phyloP scores from a whole-genome alignment of 2,329 filamentous ascomycete species.

The Fusarium pininemorale region DNA sequence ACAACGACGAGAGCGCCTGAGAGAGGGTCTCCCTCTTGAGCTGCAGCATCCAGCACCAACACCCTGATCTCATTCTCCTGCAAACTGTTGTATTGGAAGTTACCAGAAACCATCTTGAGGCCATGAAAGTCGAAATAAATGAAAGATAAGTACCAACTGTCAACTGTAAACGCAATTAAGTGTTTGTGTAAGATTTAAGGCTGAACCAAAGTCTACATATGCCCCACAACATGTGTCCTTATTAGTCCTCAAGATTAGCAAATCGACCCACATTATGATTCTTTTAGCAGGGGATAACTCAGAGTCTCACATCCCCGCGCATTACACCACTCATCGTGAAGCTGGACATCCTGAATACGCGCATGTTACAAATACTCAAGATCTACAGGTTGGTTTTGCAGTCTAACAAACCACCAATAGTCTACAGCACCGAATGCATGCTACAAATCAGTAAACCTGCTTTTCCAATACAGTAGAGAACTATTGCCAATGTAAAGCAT shows the following conservation, averaged over 20 bases:
- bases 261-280: neutral
- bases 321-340: neutral
- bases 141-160: neutral
- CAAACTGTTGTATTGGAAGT: neutral
- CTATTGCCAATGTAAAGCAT: neutral
- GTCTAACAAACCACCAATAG: rapidly evolving
- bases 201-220: neutral
- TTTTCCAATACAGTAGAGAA: neutral
- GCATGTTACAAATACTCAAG: neutral
- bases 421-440: rapidly evolving
- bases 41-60: neutral
- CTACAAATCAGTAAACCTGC: neutral
- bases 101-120: neutral
- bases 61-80: neutral
- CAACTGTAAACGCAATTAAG: neutral
- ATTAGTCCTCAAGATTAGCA: too few relatives aligned
- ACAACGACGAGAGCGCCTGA: neutral
- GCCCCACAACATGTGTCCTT: neutral
- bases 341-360: neutral
- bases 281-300: neutral
- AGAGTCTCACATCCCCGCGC: too few relatives aligned
- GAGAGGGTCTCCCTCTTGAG: neutral
- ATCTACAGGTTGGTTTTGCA: neutral
- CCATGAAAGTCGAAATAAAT: neutral
- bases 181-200: neutral